Percentiles rank a stretch among this genome's conserved stretches.
Evolutionary conservation across 1,139 yeast genomes (phyloP).

Genomic region (Groenewaldozyma auringiensis): DNA sequence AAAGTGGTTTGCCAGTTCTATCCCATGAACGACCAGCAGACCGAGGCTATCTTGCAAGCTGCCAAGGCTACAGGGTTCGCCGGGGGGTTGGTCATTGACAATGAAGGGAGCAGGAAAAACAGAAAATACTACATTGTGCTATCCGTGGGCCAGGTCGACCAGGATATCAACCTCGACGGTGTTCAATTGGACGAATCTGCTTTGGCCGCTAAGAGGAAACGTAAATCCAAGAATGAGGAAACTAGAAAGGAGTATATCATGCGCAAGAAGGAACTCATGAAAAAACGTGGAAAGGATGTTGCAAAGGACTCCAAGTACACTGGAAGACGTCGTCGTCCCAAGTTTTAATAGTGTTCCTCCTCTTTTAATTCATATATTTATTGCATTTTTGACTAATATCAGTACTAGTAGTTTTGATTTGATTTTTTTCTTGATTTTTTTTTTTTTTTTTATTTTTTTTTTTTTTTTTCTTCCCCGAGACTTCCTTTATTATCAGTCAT

Average conservation of each 20-base stretch:
- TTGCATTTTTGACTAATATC: background rate
- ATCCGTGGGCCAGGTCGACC: constrained; percentile 71
- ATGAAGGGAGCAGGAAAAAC: constrained; percentile 86
- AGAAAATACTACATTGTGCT: constrained; percentile 84
- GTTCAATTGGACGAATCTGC: constrained; percentile 67
- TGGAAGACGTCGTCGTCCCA: constrained; percentile 84
- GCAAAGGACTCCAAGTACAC: constrained; percentile 89
- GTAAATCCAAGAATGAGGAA: constrained; percentile 54
- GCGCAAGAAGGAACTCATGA: constrained; percentile 91
- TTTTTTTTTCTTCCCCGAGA: background rate
- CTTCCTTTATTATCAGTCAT: constrained; percentile 1
- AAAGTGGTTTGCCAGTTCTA: constrained; percentile 96
- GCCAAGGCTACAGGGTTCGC: constrained; percentile 95
- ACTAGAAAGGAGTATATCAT: constrained; percentile 71
- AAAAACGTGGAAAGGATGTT: constrained; percentile 81
- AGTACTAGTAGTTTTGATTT: background rate
- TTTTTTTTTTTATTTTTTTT: constrained; percentile 13
- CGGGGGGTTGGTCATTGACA: constrained; percentile 91
- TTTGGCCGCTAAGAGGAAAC: constrained; percentile 40
- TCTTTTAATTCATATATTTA: background rate
- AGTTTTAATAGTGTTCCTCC: constrained; percentile 43
- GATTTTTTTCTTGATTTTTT: constrained; percentile 8
- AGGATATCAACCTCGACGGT: constrained; percentile 65
- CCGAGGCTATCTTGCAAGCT: constrained; percentile 65
- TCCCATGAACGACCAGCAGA: constrained; percentile 83